Evolutionary conservation across 768 basidiomycete species (phyloP).

Genomic region (Coprinopsis strossmayeri): DNA sequence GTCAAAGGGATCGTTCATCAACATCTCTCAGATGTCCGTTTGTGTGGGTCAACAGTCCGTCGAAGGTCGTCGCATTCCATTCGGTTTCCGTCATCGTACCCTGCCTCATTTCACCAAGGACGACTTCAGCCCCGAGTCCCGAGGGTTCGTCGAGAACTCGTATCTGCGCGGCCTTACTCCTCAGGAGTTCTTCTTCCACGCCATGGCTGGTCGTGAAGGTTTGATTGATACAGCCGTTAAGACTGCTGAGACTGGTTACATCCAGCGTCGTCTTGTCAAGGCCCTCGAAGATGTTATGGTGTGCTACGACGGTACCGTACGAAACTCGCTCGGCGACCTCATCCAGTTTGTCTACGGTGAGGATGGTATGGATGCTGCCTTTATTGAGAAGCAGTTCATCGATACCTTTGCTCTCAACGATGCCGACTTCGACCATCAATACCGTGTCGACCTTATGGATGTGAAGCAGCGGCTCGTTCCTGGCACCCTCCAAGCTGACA

Average conservation of each 20-base stretch:
- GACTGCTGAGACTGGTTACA: constrained; percentile 99
- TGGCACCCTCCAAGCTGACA: constrained; percentile 78
- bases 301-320: constrained; percentile 95
- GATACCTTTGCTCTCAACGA: constrained; percentile 83
- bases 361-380: constrained; percentile 98
- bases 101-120: constrained; percentile 98
- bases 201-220: constrained; percentile 99
- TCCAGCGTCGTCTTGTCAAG: constrained; percentile 96
- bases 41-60: constrained; percentile 98
- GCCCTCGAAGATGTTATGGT: constrained; percentile 97
- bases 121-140: constrained; percentile 95
- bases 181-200: constrained; percentile 99
- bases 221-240: constrained; percentile 99
- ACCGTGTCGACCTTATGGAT: constrained; percentile 92
- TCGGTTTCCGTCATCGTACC: constrained; percentile 95
- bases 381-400: constrained; percentile 92
- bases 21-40: constrained; percentile 99
- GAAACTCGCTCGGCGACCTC: constrained; percentile 94
- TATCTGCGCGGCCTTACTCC: constrained; percentile 95
- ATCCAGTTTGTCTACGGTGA: constrained; percentile 97
- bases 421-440: constrained; percentile 82
- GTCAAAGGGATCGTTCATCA: constrained; percentile 98
- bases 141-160: constrained; percentile 98
- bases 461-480: constrained; percentile 68
- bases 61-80: constrained; percentile 96